A percentile compares a stretch with the other conserved stretches of the same genome.
Conservation (phyloP, 768 basidiomycete species). For the Russula vinacea region DNA sequence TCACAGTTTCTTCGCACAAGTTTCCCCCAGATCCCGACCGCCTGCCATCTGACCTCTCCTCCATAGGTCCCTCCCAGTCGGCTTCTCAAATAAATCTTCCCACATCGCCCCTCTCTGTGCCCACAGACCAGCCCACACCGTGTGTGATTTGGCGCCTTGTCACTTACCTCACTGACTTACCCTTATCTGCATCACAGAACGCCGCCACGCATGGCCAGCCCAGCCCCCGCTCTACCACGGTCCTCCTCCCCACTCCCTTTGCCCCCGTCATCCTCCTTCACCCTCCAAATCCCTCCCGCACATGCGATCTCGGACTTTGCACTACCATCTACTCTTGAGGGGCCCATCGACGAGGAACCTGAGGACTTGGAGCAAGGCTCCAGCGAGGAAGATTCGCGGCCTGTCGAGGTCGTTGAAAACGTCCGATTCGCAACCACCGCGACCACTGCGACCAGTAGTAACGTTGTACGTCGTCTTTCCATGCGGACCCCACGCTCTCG, state of each 20-base stretch:
- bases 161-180: slow-evolving; percentile 12
- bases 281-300: slow-evolving; percentile 48
- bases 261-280: slow-evolving; percentile 26
- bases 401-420: slow-evolving; percentile 28
- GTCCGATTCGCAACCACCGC: slow-evolving; percentile 14
- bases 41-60: slow-evolving; percentile 52
- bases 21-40: slow-evolving; percentile 20
- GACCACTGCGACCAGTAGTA: neutral
- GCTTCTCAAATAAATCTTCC: slow-evolving; percentile 55
- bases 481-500: slow-evolving; percentile 5
- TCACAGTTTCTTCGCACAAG: slow-evolving; percentile 23
- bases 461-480: slow-evolving; percentile 9
- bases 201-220: slow-evolving; percentile 10
- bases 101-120: slow-evolving; percentile 12
- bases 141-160: slow-evolving; percentile 8
- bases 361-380: slow-evolving; percentile 26
- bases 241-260: slow-evolving; percentile 27
- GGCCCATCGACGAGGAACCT: slow-evolving; percentile 30
- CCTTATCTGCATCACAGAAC: slow-evolving; percentile 1
- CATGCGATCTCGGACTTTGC: slow-evolving; percentile 47
- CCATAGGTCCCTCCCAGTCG: slow-evolving; percentile 72
- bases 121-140: slow-evolving; percentile 19
- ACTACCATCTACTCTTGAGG: slow-evolving; percentile 36
- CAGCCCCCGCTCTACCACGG: slow-evolving; percentile 28
- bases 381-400: slow-evolving; percentile 25